A percentile compares a stretch with the other conserved stretches of the same genome.
Conservation (phyloP, 495 filamentous ascomycete species). For the Clohesyomyces aquaticus region DNA sequence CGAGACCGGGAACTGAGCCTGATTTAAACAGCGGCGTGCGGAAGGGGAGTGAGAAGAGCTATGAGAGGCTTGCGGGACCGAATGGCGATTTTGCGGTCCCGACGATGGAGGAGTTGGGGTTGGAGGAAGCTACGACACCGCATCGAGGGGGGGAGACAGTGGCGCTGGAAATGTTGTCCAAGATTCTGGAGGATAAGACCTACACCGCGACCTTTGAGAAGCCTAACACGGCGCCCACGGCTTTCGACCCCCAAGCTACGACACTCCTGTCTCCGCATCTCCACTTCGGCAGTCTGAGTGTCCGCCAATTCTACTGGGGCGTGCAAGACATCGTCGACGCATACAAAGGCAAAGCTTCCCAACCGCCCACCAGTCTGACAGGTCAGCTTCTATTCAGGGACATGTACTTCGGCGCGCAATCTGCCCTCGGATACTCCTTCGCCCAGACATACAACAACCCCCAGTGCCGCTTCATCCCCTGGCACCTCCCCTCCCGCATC, state of each 20-base stretch:
- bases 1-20: conserved; percentile 48
- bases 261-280: conserved; percentile 70
- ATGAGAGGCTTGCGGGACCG: conserved; percentile 62
- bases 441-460: conserved; percentile 61
- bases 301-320: conserved; percentile 69
- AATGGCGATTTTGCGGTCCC: conserved; percentile 64
- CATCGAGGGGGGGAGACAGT: conserved; percentile 66
- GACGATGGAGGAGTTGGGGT: conserved; percentile 65
- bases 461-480: conserved; percentile 67
- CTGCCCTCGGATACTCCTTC: conserved; percentile 61
- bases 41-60: conserved; percentile 54
- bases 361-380: conserved; percentile 63
- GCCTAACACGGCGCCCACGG: conserved; percentile 70
- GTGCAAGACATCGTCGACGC: conserved; percentile 59
- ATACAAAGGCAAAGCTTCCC: conserved; percentile 52
- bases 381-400: conserved; percentile 74
- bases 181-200: conserved; percentile 58
- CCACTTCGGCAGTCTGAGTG: conserved; percentile 69
- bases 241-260: conserved; percentile 68
- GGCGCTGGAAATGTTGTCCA: conserved; percentile 56
- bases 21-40: conserved; percentile 62
- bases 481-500: conserved; percentile 66
- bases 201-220: conserved; percentile 72
- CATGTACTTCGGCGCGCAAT: conserved; percentile 77
- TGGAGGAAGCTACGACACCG: conserved; percentile 59